These are phyloP conservation scores for Corymbia calophylla DNA, from an alignment of 441 rosid species.

Conservation along the genomic window DNA sequence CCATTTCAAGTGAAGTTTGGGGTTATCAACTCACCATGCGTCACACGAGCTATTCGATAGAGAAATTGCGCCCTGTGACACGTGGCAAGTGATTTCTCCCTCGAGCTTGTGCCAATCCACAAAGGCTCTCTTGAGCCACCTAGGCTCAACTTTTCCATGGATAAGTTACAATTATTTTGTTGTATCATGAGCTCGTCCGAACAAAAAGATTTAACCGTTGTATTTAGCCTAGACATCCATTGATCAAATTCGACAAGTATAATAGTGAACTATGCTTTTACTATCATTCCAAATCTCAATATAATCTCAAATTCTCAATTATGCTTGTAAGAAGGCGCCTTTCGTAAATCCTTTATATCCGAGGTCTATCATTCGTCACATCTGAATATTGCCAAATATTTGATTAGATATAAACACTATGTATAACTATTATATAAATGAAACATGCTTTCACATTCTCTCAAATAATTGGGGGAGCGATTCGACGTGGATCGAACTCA, in stretches of 20 bases:
- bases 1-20: not conserved
- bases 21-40: too few species aligned
- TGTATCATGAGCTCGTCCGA: fast-evolving
- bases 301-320: not conserved
- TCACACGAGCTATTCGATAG: fast-evolving
- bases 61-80: not conserved
- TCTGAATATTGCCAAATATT: not conserved
- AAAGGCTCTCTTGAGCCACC: not conserved
- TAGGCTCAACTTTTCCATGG: not conserved
- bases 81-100: not conserved
- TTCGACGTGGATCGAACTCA: not conserved
- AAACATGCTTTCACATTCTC: not conserved
- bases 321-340: not conserved
- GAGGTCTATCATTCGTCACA: fast-evolving
- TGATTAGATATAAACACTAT: not conserved
- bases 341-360: fast-evolving
- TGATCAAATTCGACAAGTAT: not conserved
- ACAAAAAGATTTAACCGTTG: not conserved
- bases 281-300: not conserved
- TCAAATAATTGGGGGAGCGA: not conserved
- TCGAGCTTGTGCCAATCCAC: fast-evolving
- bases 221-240: not conserved
- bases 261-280: not conserved
- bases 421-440: not conserved
- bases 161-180: not conserved